Evolutionary conservation across 345 rosid species (phyloP), one percentile per base, ranked within the genome.

Genomic region (Pugionium cornutum): DNA sequence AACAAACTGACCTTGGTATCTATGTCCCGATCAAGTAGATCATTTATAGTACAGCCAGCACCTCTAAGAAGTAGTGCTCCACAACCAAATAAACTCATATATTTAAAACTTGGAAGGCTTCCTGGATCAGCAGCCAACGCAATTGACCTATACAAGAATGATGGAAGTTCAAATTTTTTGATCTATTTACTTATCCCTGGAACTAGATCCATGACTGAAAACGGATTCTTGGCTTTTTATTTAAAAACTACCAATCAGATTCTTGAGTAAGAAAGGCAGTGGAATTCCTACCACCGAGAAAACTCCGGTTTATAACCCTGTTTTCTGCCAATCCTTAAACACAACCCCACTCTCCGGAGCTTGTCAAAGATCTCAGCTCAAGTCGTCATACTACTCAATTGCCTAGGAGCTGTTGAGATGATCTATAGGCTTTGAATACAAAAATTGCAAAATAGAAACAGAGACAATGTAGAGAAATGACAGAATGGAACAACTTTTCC

Each of bases 41-140:
- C 99, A 77, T 92, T 92, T 42, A 92, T 9, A 46, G 98, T 90
- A 69, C 97, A 92, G 30, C 96, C 98, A 44, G 96, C 98, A 55
- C 97, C 96, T 68, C 90, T 79, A 73, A 92, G 80, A 78, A 90
- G 97, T 68, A 94, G 41, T 54, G 96, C 90, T n/a, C 97, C 95
- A 7, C 91, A 86, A 35, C 97, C 92, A 57, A 88, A 94, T 9
- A 89, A 75, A 34, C 70, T 46, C 87, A 89, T 73, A 81, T 81
- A 47, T 79, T 83, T 83, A 44, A 87, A 76, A 76, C 89, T 89
- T 50, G 96, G 95, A 53, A 94, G 68, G 62, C 77, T 45, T 39
- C 96, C 95, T 2, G 89, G 85, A 36, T 77, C 53, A 30, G 95
- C 83, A 4, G 99, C 99, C 79, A 92, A 71, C 3, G 92, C 80